Base-by-base conservation (phyloP, 108 stramenopile genomes). In the Discostella stelligeroides region DNA sequence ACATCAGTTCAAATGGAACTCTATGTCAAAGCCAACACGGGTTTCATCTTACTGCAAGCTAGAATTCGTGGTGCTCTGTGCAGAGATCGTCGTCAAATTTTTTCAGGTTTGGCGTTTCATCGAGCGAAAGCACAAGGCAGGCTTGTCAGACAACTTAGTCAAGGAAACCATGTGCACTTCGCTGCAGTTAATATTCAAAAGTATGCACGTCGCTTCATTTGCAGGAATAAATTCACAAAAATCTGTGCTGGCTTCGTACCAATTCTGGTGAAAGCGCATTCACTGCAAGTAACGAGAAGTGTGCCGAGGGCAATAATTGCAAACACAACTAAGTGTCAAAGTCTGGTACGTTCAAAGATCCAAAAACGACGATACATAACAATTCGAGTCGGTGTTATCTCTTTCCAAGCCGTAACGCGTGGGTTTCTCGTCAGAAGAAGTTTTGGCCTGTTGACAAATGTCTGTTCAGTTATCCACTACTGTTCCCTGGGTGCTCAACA, bases 361-460 rank as follows among this genome's bases (percentile, higher is more conserved):
- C 64, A 66, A 25, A 38, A 37, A 15, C 29, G 42, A 13, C 55
- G 56, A 47, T 68, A 68, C 54, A 13, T 13, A 9, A 41, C n/a
- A 14, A 14, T 59, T 37, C 55, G 53, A 21, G 17, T 17, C 14
- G 56, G 68, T 28, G 2, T 68, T 1, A 68, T 68, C 17, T 1
- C 34, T 47, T 18, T 65, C 30, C 63, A 65, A 65, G 63, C 63
- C 20, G 29, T n/a, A 15, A 27, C 49, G 15, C 63, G 63, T 39
- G 63, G 63, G 10, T 12, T 65, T 7, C 47, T 28, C 10, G 46
- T 29, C 15, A 34, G 63, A 39, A 65, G 14, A 47, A 2, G 13
- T 14, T 15, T 55, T 3, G 29, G 2, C 27, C 7, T 4, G 18
- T 14, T 29, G 54, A 14, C 13, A 18, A 3, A 55, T 3, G 29